A percentile compares a stretch with the other conserved stretches of the same genome.
Conservation (phyloP, 192 early-diverging fungal species). For the Haplosporangium gracile region DNA sequence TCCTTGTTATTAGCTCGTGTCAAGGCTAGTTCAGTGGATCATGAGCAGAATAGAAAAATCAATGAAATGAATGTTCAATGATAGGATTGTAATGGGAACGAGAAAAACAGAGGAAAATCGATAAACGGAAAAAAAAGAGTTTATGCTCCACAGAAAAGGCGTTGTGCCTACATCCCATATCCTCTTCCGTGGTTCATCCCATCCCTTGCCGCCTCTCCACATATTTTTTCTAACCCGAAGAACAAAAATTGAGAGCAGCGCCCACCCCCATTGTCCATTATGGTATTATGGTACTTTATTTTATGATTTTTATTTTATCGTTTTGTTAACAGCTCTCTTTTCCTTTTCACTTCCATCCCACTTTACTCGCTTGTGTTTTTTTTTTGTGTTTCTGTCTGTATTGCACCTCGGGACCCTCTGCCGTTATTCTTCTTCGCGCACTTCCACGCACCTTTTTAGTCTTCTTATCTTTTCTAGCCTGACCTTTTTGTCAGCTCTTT, state of each 20-base stretch:
- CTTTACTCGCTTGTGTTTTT: not conserved
- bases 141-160: constrained; percentile 5
- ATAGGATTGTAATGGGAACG: not conserved
- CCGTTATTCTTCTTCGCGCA: not conserved
- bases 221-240: not conserved
- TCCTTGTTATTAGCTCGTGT: too few species aligned
- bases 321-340: too few species aligned
- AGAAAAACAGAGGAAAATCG: not conserved
- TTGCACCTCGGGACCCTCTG: not conserved
- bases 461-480: not conserved
- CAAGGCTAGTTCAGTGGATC: too few species aligned
- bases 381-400: not conserved
- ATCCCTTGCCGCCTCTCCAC: not conserved
- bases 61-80: not conserved
- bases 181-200: not conserved
- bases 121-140: not conserved
- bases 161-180: constrained; percentile 4
- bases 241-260: constrained; percentile 1
- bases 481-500: not conserved
- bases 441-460: not conserved
- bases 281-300: not conserved
- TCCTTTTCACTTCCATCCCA: too few species aligned
- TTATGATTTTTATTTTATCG: not conserved
- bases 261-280: not conserved
- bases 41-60: too few species aligned